A percentile compares a stretch with the other conserved stretches of the same genome.
Evolutionary conservation across 2,329 filamentous ascomycete genomes (phyloP).

Genomic region (Truncatella angustata): DNA sequence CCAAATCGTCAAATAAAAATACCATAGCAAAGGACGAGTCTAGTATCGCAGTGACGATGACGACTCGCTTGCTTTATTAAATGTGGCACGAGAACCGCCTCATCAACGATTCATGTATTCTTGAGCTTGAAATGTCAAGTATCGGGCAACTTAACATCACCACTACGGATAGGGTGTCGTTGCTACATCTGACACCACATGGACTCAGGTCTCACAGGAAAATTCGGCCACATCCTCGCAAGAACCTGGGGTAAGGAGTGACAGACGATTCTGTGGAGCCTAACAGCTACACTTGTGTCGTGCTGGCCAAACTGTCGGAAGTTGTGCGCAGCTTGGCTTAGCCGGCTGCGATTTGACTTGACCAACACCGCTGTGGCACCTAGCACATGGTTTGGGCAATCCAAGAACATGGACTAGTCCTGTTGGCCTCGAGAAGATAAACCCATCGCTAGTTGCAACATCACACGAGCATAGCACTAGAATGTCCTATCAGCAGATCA

Average conservation of each 20-base stretch:
- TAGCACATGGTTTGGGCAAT: too few species aligned
- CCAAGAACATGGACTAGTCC: too few species aligned
- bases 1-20: too few species aligned
- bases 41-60: not conserved
- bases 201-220: too few species aligned
- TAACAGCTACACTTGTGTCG: not conserved
- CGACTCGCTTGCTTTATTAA: too few species aligned
- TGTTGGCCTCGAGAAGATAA: not conserved
- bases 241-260: not conserved
- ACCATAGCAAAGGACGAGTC: not conserved
- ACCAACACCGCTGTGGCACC: not conserved
- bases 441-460: not conserved
- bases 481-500: not conserved
- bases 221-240: too few species aligned
- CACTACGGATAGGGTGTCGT: too few species aligned
- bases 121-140: too few species aligned
- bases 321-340: not conserved
- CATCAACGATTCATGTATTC: too few species aligned
- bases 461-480: not conserved
- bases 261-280: not conserved
- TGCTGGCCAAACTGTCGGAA: conserved; percentile 1
- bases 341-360: not conserved
- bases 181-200: too few species aligned
- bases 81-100: too few species aligned
- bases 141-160: too few species aligned